These are phyloP conservation scores for Auriscalpium orientale DNA, from an alignment of 768 basidiomycete species.

Conservation along the genomic window DNA sequence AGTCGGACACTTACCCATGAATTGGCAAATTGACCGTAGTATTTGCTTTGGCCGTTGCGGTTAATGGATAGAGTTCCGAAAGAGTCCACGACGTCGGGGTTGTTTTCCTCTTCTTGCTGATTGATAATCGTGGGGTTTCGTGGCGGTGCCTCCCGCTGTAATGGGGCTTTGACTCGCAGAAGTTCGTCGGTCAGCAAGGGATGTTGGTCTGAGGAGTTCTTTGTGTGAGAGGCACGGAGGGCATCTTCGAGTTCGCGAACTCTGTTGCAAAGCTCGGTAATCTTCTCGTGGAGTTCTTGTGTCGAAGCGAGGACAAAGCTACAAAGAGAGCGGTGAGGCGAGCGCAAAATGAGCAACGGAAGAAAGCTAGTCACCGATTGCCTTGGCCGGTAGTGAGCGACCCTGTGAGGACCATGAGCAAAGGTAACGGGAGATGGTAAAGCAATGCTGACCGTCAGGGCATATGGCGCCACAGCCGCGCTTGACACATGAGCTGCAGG, in stretches of 20 bases:
- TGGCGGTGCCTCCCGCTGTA: conserved; percentile 49
- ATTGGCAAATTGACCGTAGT: conserved; percentile 68
- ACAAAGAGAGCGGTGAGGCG: conserved; percentile 5
- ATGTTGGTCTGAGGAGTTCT: conserved; percentile 52
- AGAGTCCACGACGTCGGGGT: conserved; percentile 67
- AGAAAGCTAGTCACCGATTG: conserved; percentile 47
- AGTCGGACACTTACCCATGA: conserved; percentile 51
- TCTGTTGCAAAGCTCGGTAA: conserved; percentile 61
- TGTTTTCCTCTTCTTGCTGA: conserved; percentile 48
- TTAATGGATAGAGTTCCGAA: conserved; percentile 75
- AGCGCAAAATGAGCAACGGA: background rate
- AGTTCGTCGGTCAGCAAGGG: conserved; percentile 67
- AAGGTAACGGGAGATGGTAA: background rate
- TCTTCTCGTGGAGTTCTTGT: conserved; percentile 78
- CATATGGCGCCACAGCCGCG: conserved; percentile 76
- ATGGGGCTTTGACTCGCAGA: conserved; percentile 65
- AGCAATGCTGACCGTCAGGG: conserved; percentile 56
- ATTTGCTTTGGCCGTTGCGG: conserved; percentile 65
- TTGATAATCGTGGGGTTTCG: conserved; percentile 30
- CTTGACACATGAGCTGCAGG: conserved; percentile 77
- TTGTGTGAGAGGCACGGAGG: conserved; percentile 50
- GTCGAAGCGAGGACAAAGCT: conserved; percentile 78
- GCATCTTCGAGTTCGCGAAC: conserved; percentile 74
- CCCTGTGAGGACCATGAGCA: conserved; percentile 32
- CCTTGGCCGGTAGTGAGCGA: conserved; percentile 78